Percentiles rank a stretch among this genome's conserved stretches.
phyloP scores from a whole-genome alignment of 345 rosid species.

The Carallia pectinifolia region DNA sequence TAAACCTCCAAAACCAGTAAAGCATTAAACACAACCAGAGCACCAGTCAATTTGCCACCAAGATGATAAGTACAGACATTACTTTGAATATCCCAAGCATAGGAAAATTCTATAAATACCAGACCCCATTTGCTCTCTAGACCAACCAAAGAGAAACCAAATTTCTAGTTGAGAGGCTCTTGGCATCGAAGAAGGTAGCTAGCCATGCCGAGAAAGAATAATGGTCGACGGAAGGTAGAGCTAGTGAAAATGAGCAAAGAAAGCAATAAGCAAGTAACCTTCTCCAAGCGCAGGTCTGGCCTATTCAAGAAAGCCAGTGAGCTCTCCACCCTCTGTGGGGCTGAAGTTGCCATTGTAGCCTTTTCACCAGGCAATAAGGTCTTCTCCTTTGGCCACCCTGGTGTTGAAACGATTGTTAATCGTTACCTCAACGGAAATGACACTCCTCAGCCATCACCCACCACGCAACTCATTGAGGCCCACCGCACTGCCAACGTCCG shows the following conservation, averaged over 20 bases:
- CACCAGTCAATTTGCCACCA: too few species aligned
- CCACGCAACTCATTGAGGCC: background rate
- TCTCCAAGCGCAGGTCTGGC: conserved; percentile 24
- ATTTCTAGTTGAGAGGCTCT: background rate
- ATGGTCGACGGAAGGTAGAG: conserved; percentile 27
- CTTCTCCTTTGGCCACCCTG: conserved; percentile 30
- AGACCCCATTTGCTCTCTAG: too few species aligned
- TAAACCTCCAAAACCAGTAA: too few species aligned
- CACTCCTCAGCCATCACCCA: conserved; percentile 18
- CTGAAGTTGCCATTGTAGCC: conserved; percentile 17
- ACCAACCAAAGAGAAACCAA: too few species aligned
- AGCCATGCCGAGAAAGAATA: conserved; percentile 19
- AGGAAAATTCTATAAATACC: too few species aligned
- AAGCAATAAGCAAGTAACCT: conserved; percentile 29
- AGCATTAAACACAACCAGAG: too few species aligned
- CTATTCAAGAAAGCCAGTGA: conserved; percentile 31
- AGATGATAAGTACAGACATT: too few species aligned
- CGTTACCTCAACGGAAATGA: conserved; percentile 21
- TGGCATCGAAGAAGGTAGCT: background rate
- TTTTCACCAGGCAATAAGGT: conserved; percentile 31
- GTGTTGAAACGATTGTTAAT: conserved; percentile 13
- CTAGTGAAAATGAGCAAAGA: conserved; percentile 28
- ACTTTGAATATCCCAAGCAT: too few species aligned
- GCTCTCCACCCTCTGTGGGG: conserved; percentile 27
- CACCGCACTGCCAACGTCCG: conserved; percentile 34